Conservation (phyloP, 2,329 filamentous ascomycete genomes). For the Talaromyces sp. region DNA sequence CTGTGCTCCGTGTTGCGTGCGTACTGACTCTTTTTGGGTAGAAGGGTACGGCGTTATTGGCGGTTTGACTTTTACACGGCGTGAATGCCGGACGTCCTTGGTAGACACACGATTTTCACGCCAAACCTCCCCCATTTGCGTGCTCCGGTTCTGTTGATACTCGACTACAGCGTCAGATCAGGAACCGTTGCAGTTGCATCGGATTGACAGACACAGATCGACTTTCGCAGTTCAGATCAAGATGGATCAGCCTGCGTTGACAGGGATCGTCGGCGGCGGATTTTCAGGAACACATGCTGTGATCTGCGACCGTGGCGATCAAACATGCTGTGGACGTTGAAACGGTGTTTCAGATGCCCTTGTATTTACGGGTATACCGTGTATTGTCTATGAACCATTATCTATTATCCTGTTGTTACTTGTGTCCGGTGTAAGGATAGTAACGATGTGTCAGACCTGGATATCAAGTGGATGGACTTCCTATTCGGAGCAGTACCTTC, state of each 20-base stretch:
- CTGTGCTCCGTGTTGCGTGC: not conserved
- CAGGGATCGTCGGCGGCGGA: conserved; percentile 19
- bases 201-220: not conserved
- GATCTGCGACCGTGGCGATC: conserved; percentile 16
- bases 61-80: not conserved
- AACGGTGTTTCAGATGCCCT: not conserved
- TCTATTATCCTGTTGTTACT: not conserved
- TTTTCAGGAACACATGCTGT: conserved; percentile 17
- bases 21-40: not conserved
- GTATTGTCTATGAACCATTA: too few species aligned
- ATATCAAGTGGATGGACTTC: not conserved
- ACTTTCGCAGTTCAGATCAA: conserved; percentile 12
- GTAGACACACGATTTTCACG: not conserved
- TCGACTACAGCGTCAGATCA: not conserved
- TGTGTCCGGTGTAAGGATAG: not conserved
- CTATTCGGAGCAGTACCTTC: not conserved
- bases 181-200: not conserved
- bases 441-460: not conserved
- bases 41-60: not conserved
- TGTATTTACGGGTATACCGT: too few species aligned
- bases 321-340: conserved; percentile 4
- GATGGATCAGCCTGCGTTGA: conserved; percentile 17
- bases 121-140: not conserved
- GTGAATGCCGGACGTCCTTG: not conserved
- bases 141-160: not conserved